Evolutionary conservation across 345 rosid genomes (phyloP), one percentile per base, ranked within the genome.

Genomic region (Euphorbia lathyris): DNA sequence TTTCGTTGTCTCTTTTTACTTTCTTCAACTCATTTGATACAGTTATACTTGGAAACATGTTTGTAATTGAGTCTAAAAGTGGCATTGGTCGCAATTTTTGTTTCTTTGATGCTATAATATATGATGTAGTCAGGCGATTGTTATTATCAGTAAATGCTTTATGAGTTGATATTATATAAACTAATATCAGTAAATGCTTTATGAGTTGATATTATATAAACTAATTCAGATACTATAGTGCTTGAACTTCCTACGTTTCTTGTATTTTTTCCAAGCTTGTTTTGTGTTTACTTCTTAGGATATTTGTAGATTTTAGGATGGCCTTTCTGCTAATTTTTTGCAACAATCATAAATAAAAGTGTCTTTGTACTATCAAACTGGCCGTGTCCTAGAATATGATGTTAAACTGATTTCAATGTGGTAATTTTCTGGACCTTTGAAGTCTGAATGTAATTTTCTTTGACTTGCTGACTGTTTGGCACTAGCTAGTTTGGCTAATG

Each of bases 1-100:
- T 71, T 30, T 20, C 67, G 63, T n/a, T 67, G 7, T 67, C n/a
- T 59, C 19, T 73, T 7, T 57, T 60, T 45, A 26, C 0, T 42
- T 14, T 40, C 12, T 52, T 19, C 2, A 0, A 9, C 13, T 7
- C 2, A 26, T 23, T 25, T 12, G 19, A 26, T 57, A 5, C 32
- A 19, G 9, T 43, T 51, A 51, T 51, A 16, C 22, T 6, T 3
- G 8, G 56, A 22, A 51, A 51, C 56, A 19, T 51, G 52, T 14
- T 48, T 48, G 52, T 48, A 19, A 17, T 48, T 48, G n/a, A 48
- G n/a, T 48, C n/a, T 48, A 3, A 48, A 48, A 4, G n/a, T 48
- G 13, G 12, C n/a, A 3, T n/a, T n/a, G n/a, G n/a, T n/a, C n/a
- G n/a, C n/a, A 16, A 1, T 48, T 48, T 48, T 0, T 16, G n/a